Conservation (phyloP, 139 green algal genomes). For the Mesostigma viride region DNA sequence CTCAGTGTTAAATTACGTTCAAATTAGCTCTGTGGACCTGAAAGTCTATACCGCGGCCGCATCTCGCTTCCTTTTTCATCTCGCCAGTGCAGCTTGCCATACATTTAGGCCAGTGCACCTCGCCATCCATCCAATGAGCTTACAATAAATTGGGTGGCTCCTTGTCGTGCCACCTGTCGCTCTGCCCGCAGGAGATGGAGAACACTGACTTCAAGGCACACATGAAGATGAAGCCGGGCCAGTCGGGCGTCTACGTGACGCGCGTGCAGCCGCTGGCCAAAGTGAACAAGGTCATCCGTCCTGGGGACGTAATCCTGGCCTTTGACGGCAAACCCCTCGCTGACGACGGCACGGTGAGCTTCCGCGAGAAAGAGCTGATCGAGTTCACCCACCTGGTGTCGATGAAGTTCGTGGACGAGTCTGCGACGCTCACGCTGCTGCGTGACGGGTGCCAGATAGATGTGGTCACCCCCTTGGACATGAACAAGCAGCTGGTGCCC, state of each 20-base stretch:
- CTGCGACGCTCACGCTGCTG: conserved; percentile 27
- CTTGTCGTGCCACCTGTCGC: too few species aligned
- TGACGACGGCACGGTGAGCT: conserved; percentile 31
- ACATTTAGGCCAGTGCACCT: too few species aligned
- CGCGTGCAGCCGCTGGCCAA: conserved; percentile 37
- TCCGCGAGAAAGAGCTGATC: conserved; percentile 48
- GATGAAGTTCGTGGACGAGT: conserved; percentile 42
- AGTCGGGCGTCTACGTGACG: conserved; percentile 49
- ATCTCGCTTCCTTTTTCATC: too few species aligned
- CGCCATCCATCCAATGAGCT: too few species aligned
- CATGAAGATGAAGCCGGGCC: conserved; percentile 35
- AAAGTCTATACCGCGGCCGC: too few species aligned
- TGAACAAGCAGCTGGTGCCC: conserved; percentile 45
- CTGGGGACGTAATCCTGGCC: conserved; percentile 51
- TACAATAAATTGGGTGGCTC: too few species aligned
- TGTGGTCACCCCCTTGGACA: conserved; percentile 14
- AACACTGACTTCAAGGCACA: too few species aligned
- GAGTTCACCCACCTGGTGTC: conserved; percentile 49
- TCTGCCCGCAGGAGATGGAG: too few species aligned
- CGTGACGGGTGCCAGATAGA: conserved; percentile 4
- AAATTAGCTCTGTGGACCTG: too few species aligned
- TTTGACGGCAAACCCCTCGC: conserved; percentile 45
- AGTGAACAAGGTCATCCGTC: conserved; percentile 23
- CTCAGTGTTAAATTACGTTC: too few species aligned
- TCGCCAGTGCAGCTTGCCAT: too few species aligned